Conservation (phyloP, 192 early-diverging fungal species). For the Podila verticillata region DNA sequence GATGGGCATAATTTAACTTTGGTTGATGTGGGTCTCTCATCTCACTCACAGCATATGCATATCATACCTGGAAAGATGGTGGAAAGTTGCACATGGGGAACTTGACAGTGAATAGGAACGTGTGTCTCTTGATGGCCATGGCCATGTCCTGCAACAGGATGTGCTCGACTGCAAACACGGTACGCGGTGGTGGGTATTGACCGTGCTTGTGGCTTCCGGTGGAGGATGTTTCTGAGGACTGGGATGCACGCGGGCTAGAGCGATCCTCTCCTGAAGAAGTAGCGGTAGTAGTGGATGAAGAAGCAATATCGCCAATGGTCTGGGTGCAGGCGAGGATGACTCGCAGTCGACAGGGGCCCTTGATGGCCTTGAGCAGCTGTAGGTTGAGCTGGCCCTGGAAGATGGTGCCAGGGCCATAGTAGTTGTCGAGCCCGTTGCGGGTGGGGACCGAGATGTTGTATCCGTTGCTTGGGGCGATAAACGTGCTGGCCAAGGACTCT, state of each 20-base stretch:
- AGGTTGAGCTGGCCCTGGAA: slow-evolving; percentile 46
- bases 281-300: neutral
- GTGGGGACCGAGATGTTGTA: slow-evolving; percentile 40
- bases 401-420: slow-evolving; percentile 45
- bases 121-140: slow-evolving; percentile 28
- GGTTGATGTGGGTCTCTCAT: too few relatives aligned
- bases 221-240: neutral
- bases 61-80: slow-evolving; percentile 29
- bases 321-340: slow-evolving; percentile 29
- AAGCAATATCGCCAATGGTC: slow-evolving; percentile 9
- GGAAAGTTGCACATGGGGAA: slow-evolving; percentile 46
- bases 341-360: slow-evolving; percentile 17
- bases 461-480: slow-evolving; percentile 33
- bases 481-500: slow-evolving; percentile 24
- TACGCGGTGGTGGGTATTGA: slow-evolving; percentile 8
- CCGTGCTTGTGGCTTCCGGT: neutral
- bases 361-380: slow-evolving; percentile 32
- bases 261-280: neutral
- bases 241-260: neutral
- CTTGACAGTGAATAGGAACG: slow-evolving; percentile 46
- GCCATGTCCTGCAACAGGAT: slow-evolving; percentile 28
- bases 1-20: too few relatives aligned
- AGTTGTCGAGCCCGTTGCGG: slow-evolving; percentile 34
- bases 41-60: too few relatives aligned
- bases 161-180: slow-evolving; percentile 29